phyloP scores from a whole-genome alignment of 495 filamentous ascomycete species.

The Mycothermus thermophilus region DNA sequence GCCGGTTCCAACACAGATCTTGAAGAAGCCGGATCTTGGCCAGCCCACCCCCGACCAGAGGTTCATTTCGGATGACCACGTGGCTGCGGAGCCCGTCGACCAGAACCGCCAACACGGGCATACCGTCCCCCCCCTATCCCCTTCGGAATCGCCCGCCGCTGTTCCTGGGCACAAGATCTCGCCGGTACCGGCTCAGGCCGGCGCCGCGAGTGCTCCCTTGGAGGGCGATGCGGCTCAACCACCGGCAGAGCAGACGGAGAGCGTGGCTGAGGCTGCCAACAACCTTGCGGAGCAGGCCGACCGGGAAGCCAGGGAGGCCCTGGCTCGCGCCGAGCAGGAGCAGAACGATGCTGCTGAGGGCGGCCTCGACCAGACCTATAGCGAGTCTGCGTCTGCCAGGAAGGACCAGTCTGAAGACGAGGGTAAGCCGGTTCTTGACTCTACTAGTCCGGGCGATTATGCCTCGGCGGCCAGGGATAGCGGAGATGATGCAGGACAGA shows the following conservation, averaged over 20 bases:
- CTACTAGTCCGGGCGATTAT: background rate
- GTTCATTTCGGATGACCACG: too few relatives aligned
- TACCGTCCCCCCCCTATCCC: too few relatives aligned
- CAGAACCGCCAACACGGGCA: too few relatives aligned
- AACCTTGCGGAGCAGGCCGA: slow-evolving; percentile 55
- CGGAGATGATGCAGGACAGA: slow-evolving; percentile 40
- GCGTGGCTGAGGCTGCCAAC: slow-evolving; percentile 55
- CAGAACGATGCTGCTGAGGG: slow-evolving; percentile 24
- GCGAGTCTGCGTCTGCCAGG: slow-evolving; percentile 28
- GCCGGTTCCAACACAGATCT: slow-evolving; percentile 19
- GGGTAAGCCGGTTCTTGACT: background rate
- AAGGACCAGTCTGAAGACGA: slow-evolving; percentile 18
- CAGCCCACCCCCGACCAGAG: slow-evolving; percentile 23
- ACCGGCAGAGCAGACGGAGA: slow-evolving; percentile 41
- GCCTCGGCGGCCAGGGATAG: slow-evolving; percentile 36
- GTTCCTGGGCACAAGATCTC: too few relatives aligned
- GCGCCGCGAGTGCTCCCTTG: too few relatives aligned
- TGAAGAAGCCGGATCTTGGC: slow-evolving; percentile 25
- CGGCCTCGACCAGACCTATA: slow-evolving; percentile 31
- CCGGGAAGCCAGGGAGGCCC: slow-evolving; percentile 51
- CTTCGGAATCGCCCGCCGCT: too few relatives aligned
- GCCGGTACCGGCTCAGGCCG: too few relatives aligned
- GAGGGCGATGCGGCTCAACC: too few relatives aligned
- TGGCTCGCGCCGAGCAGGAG: slow-evolving; percentile 42
- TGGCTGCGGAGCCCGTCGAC: too few relatives aligned